Evolutionary conservation across 2,329 filamentous ascomycete genomes (phyloP), one percentile per base, ranked within the genome.

Genomic region (Diaporthe amygdali): DNA sequence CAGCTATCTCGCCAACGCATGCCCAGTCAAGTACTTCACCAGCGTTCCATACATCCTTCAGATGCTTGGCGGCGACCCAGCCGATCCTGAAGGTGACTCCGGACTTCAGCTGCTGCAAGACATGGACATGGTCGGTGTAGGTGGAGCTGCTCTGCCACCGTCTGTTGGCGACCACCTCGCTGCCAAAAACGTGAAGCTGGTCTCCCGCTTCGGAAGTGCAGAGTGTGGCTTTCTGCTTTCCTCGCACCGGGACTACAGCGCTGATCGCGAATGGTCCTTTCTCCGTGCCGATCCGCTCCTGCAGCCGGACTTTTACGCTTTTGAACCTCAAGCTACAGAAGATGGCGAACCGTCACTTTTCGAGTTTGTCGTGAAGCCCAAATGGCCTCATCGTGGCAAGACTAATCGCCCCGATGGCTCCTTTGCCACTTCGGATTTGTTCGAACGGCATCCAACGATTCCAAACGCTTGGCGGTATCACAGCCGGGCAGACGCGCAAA

Each of bases 181-280:
- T 0, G 67, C 77, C 0, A 76, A 81, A 7, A 84, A 83, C 0
- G 84, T 92, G 1, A 88, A 87, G 10, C 83, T 92, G 5, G 80
- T 91, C 1, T 92, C 89, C 0, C 83, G 91, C 49, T 91, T 90
- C 77, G 90, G 91, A 2, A 92, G 89, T 75, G 88, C 89, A 10
- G 90, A 93, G 76, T 92, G 90, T 69, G 90, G 90, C 0, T 92
- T 92, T 72, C 77, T 92, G 17, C 83, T 92, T 76, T 91, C 88
- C 4, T 92, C 90, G 0, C 84, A 89, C 76, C 84, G 90, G 27
- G 80, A 89, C 30, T 92, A 88, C 70, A 71, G 69, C 0, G 77
- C 73, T 0, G 90, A 92, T 70, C 83, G 79, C n/a, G 86, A 87
- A 2, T 93, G 90, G 90, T 85, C 91, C 72, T 91, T 88, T 72